Conservation (phyloP, 495 filamentous ascomycete genomes). For the Penicillium fimorum region DNA sequence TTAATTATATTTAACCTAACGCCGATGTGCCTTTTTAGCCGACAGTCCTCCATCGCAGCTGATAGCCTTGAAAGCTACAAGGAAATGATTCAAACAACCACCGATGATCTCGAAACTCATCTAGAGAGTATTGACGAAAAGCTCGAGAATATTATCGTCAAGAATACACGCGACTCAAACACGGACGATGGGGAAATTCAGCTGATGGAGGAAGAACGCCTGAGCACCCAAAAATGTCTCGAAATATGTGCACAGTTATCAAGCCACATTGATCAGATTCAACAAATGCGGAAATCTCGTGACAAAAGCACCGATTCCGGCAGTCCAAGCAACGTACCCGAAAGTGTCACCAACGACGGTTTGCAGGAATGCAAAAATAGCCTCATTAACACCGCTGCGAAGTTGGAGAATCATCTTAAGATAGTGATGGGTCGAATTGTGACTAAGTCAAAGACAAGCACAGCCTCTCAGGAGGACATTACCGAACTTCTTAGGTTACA, state of each 20-base stretch:
- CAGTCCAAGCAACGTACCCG: slow-evolving; percentile 11
- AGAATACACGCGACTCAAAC: slow-evolving; percentile 12
- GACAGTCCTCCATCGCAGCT: slow-evolving; percentile 27
- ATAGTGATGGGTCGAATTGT: slow-evolving; percentile 34
- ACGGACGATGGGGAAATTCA: slow-evolving; percentile 31
- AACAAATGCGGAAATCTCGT: slow-evolving; percentile 12
- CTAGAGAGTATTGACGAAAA: slow-evolving; percentile 39
- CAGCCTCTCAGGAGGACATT: slow-evolving; percentile 31
- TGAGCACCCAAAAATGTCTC: slow-evolving; percentile 44
- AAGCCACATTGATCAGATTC: slow-evolving; percentile 35
- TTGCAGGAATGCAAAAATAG: slow-evolving; percentile 42
- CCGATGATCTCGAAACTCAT: slow-evolving; percentile 37
- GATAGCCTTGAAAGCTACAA: slow-evolving; percentile 34
- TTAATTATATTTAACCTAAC: slow-evolving; percentile 8
- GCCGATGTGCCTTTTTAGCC: slow-evolving; percentile 18
- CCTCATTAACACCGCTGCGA: slow-evolving; percentile 26
- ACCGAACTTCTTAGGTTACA: slow-evolving; percentile 34
- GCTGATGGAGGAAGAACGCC: slow-evolving; percentile 38
- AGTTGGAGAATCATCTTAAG: slow-evolving; percentile 37
- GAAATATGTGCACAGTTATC: slow-evolving; percentile 41
- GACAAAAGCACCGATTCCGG: neutral
- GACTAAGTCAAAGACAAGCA: slow-evolving; percentile 29
- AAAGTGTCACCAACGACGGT: slow-evolving; percentile 34
- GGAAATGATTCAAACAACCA: slow-evolving; percentile 36
- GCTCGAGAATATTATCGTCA: slow-evolving; percentile 23